Evolutionary conservation across 2,329 filamentous ascomycete genomes (phyloP).

Genomic region (Orbilia ellipsospora): DNA sequence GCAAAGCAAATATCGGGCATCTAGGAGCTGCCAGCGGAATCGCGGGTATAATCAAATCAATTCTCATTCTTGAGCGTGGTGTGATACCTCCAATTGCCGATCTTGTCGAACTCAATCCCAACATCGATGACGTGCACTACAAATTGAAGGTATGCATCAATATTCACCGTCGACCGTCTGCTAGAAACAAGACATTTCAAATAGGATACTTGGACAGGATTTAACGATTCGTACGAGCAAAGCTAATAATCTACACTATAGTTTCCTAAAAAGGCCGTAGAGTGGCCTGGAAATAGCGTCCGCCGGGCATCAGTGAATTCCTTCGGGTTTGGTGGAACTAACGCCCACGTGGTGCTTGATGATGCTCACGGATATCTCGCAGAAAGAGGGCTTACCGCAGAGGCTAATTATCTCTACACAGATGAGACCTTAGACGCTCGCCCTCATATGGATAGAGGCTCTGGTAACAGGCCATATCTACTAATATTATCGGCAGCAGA

Average conservation of each 20-base stretch:
- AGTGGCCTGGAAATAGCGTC: conserved; percentile 11
- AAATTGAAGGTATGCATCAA: conserved; percentile 22
- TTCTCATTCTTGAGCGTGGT: conserved; percentile 67
- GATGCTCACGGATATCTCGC: conserved; percentile 19
- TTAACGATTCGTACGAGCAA: no score
- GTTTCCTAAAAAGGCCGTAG: conserved; percentile 20
- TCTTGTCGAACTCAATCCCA: conserved; percentile 31
- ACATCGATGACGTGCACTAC: conserved; percentile 49
- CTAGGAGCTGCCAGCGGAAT: conserved; percentile 68
- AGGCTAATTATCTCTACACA: background rate
- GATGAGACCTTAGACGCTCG: background rate
- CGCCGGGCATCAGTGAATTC: conserved; percentile 58
- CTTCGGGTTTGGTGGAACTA: conserved; percentile 61
- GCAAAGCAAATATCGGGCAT: conserved; percentile 70
- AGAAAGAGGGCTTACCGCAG: background rate
- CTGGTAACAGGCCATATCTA: conserved; percentile 13
- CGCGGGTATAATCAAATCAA: conserved; percentile 68
- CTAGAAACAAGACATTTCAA: no score
- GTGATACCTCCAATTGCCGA: conserved; percentile 62
- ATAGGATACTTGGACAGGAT: no score
- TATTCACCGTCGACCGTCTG: background rate
- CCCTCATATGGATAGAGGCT: background rate
- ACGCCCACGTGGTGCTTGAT: conserved; percentile 46
- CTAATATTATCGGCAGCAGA: conserved; percentile 22
- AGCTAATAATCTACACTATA: background rate